A percentile compares a stretch with the other conserved stretches of the same genome.
phyloP scores from a whole-genome alignment of 1,284 basidiomycete genomes.

The Sporisorium reilianum region DNA sequence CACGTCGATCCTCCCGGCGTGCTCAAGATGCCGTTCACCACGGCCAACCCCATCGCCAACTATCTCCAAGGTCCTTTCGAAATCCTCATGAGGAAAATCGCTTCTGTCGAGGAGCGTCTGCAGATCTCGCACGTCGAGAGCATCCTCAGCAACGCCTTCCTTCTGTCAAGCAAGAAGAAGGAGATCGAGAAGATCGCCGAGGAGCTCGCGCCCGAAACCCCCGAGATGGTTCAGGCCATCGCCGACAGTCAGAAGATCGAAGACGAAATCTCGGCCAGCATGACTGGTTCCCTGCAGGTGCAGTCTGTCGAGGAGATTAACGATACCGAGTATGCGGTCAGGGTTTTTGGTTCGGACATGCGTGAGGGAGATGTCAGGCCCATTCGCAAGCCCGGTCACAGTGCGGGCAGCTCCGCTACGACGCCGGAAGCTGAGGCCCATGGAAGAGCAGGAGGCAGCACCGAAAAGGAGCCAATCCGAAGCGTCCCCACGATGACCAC shows the following conservation, averaged over 20 bases:
- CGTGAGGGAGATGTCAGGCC: constrained; percentile 32
- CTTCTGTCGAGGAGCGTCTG: constrained; percentile 33
- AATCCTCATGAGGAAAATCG: constrained; percentile 44
- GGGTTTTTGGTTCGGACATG: constrained; percentile 38
- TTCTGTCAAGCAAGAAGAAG: constrained; percentile 34
- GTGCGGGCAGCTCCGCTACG: constrained; percentile 7
- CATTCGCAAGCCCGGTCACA: constrained; percentile 17
- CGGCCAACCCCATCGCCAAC: constrained; percentile 40
- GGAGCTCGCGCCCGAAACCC: constrained; percentile 32
- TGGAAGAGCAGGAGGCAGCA: background rate
- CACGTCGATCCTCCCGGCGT: constrained; percentile 34
- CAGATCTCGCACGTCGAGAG: constrained; percentile 41
- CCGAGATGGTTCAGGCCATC: constrained; percentile 47
- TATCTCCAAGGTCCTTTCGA: constrained; percentile 45
- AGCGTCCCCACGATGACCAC: background rate
- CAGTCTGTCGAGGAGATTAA: constrained; percentile 36
- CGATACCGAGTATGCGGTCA: constrained; percentile 40
- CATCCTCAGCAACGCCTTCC: constrained; percentile 32
- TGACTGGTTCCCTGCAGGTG: constrained; percentile 40
- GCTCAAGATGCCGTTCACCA: constrained; percentile 36
- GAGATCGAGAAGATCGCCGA: constrained; percentile 31
- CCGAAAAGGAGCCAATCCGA: constrained; percentile 10
- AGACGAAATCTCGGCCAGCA: constrained; percentile 42
- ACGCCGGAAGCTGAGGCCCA: constrained; percentile 26
- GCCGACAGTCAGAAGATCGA: constrained; percentile 44